These are phyloP conservation scores for Melaleuca quinquenervia DNA, from an alignment of 345 rosid species.

Conservation along the genomic window DNA sequence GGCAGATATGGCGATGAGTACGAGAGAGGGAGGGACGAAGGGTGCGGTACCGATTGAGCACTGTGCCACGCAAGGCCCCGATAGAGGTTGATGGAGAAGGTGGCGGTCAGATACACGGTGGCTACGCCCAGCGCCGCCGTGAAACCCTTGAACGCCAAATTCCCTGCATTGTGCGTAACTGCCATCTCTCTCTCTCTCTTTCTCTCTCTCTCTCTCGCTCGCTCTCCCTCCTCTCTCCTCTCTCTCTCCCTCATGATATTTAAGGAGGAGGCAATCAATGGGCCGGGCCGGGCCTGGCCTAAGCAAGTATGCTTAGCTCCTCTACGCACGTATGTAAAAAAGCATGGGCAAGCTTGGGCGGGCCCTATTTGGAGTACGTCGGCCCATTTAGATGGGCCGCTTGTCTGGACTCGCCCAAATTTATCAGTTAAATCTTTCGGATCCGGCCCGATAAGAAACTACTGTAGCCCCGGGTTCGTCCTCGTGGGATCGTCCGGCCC, in stretches of 20 bases:
- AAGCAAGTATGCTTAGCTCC: background rate
- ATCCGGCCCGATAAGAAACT: background rate
- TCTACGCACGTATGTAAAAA: too few species aligned
- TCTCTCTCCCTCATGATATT: background rate
- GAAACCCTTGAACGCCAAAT: slow-evolving; percentile 64
- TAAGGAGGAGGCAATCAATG: background rate
- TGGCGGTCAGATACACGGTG: slow-evolving; percentile 62
- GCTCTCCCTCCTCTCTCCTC: too few species aligned
- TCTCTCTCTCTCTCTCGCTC: background rate
- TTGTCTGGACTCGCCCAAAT: background rate
- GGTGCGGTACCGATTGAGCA: slow-evolving; percentile 39
- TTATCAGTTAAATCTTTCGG: background rate
- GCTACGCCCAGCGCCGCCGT: slow-evolving; percentile 66
- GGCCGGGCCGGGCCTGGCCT: background rate
- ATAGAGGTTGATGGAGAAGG: slow-evolving; percentile 70
- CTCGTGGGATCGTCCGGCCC: too few species aligned
- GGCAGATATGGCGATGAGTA: background rate
- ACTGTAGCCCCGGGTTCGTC: background rate
- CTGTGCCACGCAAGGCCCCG: slow-evolving; percentile 75
- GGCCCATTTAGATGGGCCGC: background rate
- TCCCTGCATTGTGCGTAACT: slow-evolving; percentile 44
- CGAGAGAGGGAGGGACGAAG: background rate
- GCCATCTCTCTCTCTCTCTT: slow-evolving; percentile 19
- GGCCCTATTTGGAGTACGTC: background rate
- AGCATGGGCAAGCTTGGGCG: background rate